These are phyloP conservation scores for Neurospora tetrasperma DNA, from an alignment of 495 filamentous ascomycete genomes.

Conservation along the genomic window DNA sequence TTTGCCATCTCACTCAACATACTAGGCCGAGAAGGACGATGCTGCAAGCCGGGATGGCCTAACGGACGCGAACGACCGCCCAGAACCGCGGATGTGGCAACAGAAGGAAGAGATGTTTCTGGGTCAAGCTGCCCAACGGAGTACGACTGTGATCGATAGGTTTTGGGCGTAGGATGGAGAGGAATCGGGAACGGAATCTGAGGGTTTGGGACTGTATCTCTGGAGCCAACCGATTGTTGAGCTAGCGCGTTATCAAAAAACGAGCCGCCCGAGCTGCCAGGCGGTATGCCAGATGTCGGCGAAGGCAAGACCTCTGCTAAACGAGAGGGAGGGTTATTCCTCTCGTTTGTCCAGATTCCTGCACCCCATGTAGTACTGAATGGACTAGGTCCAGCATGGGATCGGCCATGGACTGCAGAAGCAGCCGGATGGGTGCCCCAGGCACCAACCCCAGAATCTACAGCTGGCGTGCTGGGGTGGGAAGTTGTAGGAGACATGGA, in stretches of 20 bases:
- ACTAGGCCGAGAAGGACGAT: conserved; percentile 76
- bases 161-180: conserved; percentile 81
- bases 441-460: conserved; percentile 47
- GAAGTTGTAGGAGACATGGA: conserved; percentile 68
- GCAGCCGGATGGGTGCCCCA: conserved; percentile 52
- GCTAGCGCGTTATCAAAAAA: conserved; percentile 37
- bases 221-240: conserved; percentile 32
- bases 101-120: conserved; percentile 45
- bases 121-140: conserved; percentile 86
- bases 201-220: conserved; percentile 37
- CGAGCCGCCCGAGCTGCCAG: conserved; percentile 31
- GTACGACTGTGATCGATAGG: conserved; percentile 92
- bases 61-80: conserved; percentile 44
- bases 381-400: conserved; percentile 42
- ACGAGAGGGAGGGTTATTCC: conserved; percentile 64
- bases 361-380: conserved; percentile 56
- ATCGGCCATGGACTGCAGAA: conserved; percentile 43
- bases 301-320: conserved; percentile 68
- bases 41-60: conserved; percentile 56
- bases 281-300: conserved; percentile 56
- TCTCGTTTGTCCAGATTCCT: conserved; percentile 68
- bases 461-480: conserved; percentile 62
- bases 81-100: conserved; percentile 32
- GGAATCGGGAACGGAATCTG: conserved; percentile 87
- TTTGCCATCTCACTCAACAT: conserved; percentile 71